Evolutionary conservation across 1,284 basidiomycete genomes (phyloP).

Genomic region (Trametes hirsuta): DNA sequence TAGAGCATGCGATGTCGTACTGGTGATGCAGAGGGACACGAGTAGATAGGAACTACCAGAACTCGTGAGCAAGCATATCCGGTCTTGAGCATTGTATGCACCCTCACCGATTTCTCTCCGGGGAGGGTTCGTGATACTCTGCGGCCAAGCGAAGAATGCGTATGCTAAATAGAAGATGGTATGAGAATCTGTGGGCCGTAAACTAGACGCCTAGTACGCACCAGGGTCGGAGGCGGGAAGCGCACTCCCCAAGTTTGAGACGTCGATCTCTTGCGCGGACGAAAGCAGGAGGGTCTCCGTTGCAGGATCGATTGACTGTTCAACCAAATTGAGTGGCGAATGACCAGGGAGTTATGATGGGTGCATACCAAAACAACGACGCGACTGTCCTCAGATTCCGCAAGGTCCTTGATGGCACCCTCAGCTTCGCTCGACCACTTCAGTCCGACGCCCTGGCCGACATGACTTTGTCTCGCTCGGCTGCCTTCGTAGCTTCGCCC

Average conservation of each 20-base stretch:
- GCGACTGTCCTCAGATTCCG: conserved; percentile 48
- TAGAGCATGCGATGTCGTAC: conserved; percentile 89
- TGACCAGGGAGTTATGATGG: neutral
- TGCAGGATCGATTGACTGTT: conserved; percentile 62
- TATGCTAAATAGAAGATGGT: conserved; percentile 47
- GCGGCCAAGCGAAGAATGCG: conserved; percentile 76
- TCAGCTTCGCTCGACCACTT: conserved; percentile 66
- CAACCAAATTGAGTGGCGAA: neutral
- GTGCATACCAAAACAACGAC: conserved; percentile 68
- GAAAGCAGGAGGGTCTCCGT: conserved; percentile 59
- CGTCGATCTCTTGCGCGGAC: conserved; percentile 40
- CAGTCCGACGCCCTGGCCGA: conserved; percentile 62
- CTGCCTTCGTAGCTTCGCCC: conserved; percentile 58
- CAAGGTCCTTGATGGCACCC: conserved; percentile 63
- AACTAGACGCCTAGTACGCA: conserved; percentile 29
- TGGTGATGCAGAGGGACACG: conserved; percentile 79
- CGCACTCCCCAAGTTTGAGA: conserved; percentile 48
- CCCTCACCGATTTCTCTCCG: conserved; percentile 60
- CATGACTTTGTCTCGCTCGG: conserved; percentile 53
- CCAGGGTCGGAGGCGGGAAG: conserved; percentile 60
- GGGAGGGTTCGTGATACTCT: conserved; percentile 42
- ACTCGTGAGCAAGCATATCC: conserved; percentile 9
- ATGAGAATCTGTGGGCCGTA: neutral
- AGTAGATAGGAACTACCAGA: conserved; percentile 80
- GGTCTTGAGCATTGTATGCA: neutral